Evolutionary conservation across 2,329 filamentous ascomycete genomes (phyloP).

Genomic region (Lasiodiplodia gonubiensis): DNA sequence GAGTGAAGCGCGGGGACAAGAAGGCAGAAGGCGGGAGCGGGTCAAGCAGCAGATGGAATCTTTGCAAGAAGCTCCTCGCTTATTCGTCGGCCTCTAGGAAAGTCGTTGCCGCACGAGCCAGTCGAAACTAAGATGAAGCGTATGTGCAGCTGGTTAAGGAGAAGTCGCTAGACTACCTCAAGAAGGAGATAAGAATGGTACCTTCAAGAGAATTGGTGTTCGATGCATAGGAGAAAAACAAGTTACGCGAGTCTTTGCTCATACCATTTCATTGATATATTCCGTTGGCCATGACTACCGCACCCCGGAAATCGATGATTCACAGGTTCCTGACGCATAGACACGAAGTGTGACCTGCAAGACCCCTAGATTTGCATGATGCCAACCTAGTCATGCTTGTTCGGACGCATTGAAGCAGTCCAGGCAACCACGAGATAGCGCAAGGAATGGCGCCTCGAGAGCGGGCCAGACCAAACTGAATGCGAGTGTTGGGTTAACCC

Average conservation of each 20-base stretch:
- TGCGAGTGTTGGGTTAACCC: neutral
- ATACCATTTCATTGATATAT: neutral
- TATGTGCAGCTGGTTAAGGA: neutral
- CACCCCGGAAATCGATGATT: neutral
- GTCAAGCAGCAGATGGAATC: conserved; percentile 15
- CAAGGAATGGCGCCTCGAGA: neutral
- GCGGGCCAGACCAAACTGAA: neutral
- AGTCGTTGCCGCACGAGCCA: conserved; percentile 6
- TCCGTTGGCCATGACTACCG: neutral
- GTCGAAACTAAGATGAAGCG: neutral
- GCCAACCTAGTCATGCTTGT: neutral
- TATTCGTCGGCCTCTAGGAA: conserved; percentile 3
- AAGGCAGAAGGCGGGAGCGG: conserved; percentile 4
- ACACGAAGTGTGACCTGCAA: neutral
- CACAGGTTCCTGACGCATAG: conserved; percentile 1
- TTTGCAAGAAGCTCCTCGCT: conserved; percentile 11
- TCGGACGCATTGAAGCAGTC: neutral
- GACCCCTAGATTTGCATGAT: neutral
- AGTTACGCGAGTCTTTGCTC: neutral
- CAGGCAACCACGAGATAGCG: neutral
- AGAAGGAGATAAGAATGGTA: too few relatives aligned
- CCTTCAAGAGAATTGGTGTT: neutral
- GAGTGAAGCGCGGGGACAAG: conserved; percentile 7
- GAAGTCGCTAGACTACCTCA: neutral
- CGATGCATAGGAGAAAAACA: too few relatives aligned